Conservation (phyloP, 768 basidiomycete genomes). For the Rhodotorula toruloides region DNA sequence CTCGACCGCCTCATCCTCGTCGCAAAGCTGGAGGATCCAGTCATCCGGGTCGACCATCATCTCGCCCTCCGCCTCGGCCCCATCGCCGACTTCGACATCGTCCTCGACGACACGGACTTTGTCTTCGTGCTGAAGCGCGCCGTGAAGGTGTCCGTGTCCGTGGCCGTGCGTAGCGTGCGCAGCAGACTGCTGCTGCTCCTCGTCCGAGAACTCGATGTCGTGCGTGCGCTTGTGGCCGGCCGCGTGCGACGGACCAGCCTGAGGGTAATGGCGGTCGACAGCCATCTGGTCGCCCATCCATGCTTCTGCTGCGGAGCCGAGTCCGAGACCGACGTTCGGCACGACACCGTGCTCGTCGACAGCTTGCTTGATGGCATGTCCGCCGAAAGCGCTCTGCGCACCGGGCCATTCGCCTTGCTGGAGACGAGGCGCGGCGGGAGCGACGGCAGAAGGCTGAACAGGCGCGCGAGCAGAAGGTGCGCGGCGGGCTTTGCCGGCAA, state of each 20-base stretch:
- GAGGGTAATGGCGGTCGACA: constrained; percentile 1
- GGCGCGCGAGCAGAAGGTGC: constrained; percentile 6
- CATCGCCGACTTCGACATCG: constrained; percentile 4
- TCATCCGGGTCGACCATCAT: constrained; percentile 47
- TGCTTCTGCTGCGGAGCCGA: background rate
- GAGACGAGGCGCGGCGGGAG: constrained; percentile 17
- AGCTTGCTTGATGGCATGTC: background rate
- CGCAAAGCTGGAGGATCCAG: constrained; percentile 46
- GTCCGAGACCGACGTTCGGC: background rate
- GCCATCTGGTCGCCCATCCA: constrained; percentile 15
- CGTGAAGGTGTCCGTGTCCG: background rate
- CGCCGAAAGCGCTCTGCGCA: background rate
- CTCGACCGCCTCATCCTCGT: constrained; percentile 44
- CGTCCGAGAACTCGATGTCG: constrained; percentile 28
- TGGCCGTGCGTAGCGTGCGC: constrained; percentile 6
- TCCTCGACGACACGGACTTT: constrained; percentile 35
- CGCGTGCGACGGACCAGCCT: constrained; percentile 4
- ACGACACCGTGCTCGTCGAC: background rate
- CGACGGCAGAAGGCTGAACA: background rate
- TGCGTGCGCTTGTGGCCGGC: constrained; percentile 25
- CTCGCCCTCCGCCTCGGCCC: background rate
- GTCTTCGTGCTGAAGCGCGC: constrained; percentile 22
- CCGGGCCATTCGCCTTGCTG: constrained; percentile 30
- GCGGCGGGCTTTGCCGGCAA: constrained; percentile 1
- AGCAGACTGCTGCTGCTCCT: constrained; percentile 1